Conservation (phyloP, 139 green algal species). For the Ettlia oleoabundans region DNA sequence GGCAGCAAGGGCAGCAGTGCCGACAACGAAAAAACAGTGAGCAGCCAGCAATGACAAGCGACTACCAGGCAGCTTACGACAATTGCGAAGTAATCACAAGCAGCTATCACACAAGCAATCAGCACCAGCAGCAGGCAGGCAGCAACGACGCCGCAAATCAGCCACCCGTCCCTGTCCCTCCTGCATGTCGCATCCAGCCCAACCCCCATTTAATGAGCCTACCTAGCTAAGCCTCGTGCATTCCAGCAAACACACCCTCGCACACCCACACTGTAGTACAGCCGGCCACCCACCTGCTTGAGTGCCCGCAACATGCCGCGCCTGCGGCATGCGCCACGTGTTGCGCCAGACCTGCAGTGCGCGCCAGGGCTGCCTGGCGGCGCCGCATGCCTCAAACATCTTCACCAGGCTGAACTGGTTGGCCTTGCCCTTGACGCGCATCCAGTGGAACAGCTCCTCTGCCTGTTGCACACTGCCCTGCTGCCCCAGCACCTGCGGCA, state of each 20-base stretch:
- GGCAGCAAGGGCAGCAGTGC: neutral
- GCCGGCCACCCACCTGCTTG: constrained; percentile 1
- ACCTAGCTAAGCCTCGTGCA: too few relatives aligned
- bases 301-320: neutral
- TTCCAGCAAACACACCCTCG: too few relatives aligned
- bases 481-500: constrained; percentile 30
- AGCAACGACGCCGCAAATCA: too few relatives aligned
- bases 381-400: constrained; percentile 41
- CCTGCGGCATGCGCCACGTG: constrained; percentile 6
- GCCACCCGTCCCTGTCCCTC: too few relatives aligned
- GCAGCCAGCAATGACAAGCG: too few relatives aligned
- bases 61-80: too few relatives aligned
- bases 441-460: constrained; percentile 52
- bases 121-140: too few relatives aligned
- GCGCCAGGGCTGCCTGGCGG: neutral
- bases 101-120: too few relatives aligned
- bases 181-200: too few relatives aligned
- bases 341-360: constrained; percentile 41
- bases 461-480: constrained; percentile 26
- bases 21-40: neutral
- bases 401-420: constrained; percentile 48
- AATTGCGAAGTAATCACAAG: too few relatives aligned
- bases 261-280: too few relatives aligned
- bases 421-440: constrained; percentile 28
- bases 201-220: too few relatives aligned